A percentile compares a stretch with the other conserved stretches of the same genome.
Evolutionary conservation across 345 rosid species (phyloP).

Genomic region (Eucalyptus cladocalyx): DNA sequence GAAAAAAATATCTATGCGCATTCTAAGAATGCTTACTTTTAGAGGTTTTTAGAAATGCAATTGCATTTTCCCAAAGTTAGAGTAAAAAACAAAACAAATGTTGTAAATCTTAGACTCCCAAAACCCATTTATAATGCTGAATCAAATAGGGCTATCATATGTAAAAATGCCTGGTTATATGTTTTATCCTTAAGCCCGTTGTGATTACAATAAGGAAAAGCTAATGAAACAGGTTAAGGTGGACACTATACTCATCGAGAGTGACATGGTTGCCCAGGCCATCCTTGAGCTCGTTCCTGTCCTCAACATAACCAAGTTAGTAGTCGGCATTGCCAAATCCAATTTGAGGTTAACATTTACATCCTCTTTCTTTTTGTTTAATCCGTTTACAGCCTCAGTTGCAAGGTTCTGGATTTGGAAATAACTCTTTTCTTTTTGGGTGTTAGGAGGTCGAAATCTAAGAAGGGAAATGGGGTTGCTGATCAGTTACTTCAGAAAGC

Average conservation of each 20-base stretch:
- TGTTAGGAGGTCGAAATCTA: constrained; percentile 35
- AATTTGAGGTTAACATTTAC: constrained; percentile 26
- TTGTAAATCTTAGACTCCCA: not conserved
- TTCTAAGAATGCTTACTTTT: not conserved
- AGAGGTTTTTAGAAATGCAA: not conserved
- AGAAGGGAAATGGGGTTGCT: constrained; percentile 40
- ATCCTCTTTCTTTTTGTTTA: not conserved
- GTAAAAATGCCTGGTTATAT: not conserved
- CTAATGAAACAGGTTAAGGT: constrained; percentile 33
- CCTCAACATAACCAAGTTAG: constrained; percentile 64
- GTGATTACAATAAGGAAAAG: not conserved
- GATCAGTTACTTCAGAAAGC: constrained; percentile 42
- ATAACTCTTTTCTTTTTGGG: not conserved
- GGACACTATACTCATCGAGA: constrained; percentile 69
- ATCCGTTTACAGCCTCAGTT: not conserved
- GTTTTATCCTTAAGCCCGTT: not conserved
- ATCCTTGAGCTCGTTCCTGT: constrained; percentile 55
- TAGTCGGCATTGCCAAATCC: constrained; percentile 61
- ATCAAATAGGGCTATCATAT: not conserved
- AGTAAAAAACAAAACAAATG: too few species aligned
- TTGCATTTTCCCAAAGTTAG: not conserved
- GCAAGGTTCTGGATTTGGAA: not conserved
- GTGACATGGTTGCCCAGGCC: constrained; percentile 62
- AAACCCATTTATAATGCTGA: not conserved
- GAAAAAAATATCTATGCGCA: not conserved